Evolutionary conservation across 768 basidiomycete genomes (phyloP).

Genomic region (Termitomyces sp.): DNA sequence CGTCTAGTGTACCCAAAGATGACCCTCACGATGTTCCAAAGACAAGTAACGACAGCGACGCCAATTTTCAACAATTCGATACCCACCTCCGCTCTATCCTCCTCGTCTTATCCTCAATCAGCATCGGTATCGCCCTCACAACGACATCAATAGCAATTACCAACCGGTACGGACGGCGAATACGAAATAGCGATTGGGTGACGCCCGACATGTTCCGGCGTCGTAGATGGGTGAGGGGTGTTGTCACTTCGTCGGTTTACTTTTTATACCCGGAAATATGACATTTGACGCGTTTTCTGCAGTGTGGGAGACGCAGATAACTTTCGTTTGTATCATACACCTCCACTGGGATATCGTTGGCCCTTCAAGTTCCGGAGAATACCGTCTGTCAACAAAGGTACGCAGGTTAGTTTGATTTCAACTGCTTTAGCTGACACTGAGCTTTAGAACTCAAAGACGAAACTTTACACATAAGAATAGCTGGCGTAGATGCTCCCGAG

Average conservation of each 20-base stretch:
- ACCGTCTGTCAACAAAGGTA: slow-evolving; percentile 61
- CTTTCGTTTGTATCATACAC: slow-evolving; percentile 86
- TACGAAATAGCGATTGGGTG: slow-evolving; percentile 67
- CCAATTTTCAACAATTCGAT: slow-evolving; percentile 1
- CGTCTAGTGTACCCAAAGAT: not conserved
- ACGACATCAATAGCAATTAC: slow-evolving; percentile 37
- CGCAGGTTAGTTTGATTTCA: not conserved
- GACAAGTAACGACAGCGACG: not conserved
- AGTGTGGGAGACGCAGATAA: slow-evolving; percentile 90
- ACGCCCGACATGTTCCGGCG: slow-evolving; percentile 58
- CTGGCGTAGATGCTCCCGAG: slow-evolving; percentile 93
- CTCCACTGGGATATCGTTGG: slow-evolving; percentile 71
- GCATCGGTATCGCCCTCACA: slow-evolving; percentile 38
- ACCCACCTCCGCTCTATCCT: slow-evolving; percentile 30
- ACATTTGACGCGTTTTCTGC: not conserved
- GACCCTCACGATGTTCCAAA: not conserved
- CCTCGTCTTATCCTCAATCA: slow-evolving; percentile 34
- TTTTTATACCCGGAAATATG: not conserved
- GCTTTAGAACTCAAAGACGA: slow-evolving; percentile 71
- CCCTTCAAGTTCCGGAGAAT: slow-evolving; percentile 68
- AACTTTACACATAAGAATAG: slow-evolving; percentile 86
- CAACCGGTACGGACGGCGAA: slow-evolving; percentile 53
- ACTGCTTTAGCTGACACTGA: not conserved
- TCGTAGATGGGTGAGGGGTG: slow-evolving; percentile 71
- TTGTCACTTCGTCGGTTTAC: slow-evolving; percentile 68